These are phyloP conservation scores for Fusarium sulawesiense DNA, from an alignment of 2,329 filamentous ascomycete genomes.

Conservation along the genomic window DNA sequence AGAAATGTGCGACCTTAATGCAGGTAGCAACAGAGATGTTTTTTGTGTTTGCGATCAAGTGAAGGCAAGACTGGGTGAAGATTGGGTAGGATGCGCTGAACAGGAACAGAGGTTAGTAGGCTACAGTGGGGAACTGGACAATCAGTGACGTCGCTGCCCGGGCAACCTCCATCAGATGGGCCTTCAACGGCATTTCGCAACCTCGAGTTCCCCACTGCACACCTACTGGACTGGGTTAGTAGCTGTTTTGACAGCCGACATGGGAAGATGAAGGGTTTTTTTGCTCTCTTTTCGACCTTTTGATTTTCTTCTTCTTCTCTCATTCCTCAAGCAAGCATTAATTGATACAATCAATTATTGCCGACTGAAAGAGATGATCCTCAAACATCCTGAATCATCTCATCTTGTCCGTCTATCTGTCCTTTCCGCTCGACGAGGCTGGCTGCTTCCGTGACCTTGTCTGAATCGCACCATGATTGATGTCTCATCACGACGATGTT, in stretches of 20 bases:
- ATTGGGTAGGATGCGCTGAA: constrained; percentile 1
- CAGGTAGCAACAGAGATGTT: neutral
- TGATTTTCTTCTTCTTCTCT: neutral
- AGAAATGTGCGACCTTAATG: constrained; percentile 7
- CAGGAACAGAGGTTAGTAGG: neutral
- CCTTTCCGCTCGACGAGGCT: constrained; percentile 6
- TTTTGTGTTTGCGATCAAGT: constrained; percentile 21
- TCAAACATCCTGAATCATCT: neutral
- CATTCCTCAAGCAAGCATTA: neutral
- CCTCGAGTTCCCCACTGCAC: constrained; percentile 11
- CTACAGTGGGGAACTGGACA: constrained; percentile 13
- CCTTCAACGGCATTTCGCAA: constrained; percentile 5
- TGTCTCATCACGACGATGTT: constrained; percentile 17
- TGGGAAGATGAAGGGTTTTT: constrained; percentile 24
- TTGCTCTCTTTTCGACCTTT: neutral
- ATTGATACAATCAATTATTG: constrained; percentile 11
- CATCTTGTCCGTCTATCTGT: constrained; percentile 3
- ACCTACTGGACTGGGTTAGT: constrained; percentile 31
- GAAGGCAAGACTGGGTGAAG: constrained; percentile 2
- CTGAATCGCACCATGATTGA: constrained; percentile 12
- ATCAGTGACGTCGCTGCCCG: constrained; percentile 48
- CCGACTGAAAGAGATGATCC: neutral
- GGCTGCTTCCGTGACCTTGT: constrained; percentile 23
- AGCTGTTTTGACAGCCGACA: constrained; percentile 18
- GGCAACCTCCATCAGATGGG: constrained; percentile 40